Evolutionary conservation across 441 rosid genomes (phyloP).

Genomic region (Erysimum pusillum): DNA sequence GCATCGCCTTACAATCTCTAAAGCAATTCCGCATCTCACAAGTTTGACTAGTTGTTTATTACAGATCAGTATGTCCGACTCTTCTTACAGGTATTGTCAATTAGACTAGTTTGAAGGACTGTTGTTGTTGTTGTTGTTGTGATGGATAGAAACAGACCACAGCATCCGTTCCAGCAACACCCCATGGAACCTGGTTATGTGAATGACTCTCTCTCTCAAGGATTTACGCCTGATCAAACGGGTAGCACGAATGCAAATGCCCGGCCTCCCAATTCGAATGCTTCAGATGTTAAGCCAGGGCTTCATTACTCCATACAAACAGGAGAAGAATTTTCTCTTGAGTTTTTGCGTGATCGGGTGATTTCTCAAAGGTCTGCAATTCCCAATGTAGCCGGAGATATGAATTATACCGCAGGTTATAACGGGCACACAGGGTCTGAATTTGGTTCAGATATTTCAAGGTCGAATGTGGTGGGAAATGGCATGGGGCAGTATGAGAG

Average conservation of each 20-base stretch:
- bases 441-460: conserved; percentile 16
- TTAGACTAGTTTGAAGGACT: conserved; percentile 28
- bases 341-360: conserved; percentile 89
- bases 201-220: conserved; percentile 63
- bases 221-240: conserved; percentile 54
- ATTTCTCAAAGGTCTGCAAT: conserved; percentile 61
- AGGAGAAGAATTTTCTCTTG: conserved; percentile 94
- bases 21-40: conserved; percentile 35
- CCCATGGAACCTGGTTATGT: conserved; percentile 61
- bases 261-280: conserved; percentile 58
- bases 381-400: conserved; percentile 58
- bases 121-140: conserved; percentile 37
- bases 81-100: conserved; percentile 26
- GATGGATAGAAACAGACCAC: conserved; percentile 66
- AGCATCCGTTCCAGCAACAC: conserved; percentile 56
- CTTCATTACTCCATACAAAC: conserved; percentile 86
- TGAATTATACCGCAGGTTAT: conserved; percentile 12
- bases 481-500: conserved; percentile 45
- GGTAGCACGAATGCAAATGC: conserved; percentile 50
- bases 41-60: conserved; percentile 21
- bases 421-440: conserved; percentile 30
- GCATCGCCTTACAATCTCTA: conserved; percentile 33
- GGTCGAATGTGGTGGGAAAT: conserved; percentile 39
- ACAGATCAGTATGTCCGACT: conserved; percentile 32
- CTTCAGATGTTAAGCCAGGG: conserved; percentile 72